Evolutionary conservation across 768 basidiomycete species (phyloP), one percentile per base, ranked within the genome.

Genomic region (Termitomyces sp.): DNA sequence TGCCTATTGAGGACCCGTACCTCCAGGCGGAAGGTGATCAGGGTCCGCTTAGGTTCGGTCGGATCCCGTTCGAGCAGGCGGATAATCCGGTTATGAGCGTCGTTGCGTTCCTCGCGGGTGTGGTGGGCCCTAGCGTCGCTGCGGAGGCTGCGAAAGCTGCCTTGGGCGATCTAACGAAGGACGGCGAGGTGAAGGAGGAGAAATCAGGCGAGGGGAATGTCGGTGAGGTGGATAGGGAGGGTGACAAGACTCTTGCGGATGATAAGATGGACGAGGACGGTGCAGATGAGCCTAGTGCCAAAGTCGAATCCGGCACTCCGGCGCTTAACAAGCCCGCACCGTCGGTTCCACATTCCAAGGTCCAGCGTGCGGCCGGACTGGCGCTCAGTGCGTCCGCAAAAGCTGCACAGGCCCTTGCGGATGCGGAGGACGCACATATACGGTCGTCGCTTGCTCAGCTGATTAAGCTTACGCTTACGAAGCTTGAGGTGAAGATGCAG

Each of bases 1-100:
- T 98, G 31, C 97, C 97, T 1, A 99, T 99, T 63, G 97, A 99
- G 69, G 97, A 98, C 63, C 85, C 88, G 15, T 99, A 95, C 68
- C 72, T 98, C 39, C 83, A 85, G 31, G 79, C 82, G 3, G 89
- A 91, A 63, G 89, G 80, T 2, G 84, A 85, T 20, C 81, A 87
- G 73, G 92, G 92, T 9, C 76, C 87, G 1, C 72, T 95, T 41
- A 73, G 88, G 52, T 93, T 86, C 51, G 84, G 86, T 0, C 73
- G 88, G 15, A 79, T 97, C 51, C 96, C 96, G 0, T 97, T 98
- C 66, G 89, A 94, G 62, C 91, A 94, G 67, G 85, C 91, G 5
- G 97, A 99, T 65, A 98, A 98, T 65, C 97, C 97, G 0, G 93
- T 99, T 16, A 94, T 99, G 94, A 93, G 91, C 68, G 97, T 98